Conservation (phyloP, 768 basidiomycete genomes). For the Mycena epipterygia region DNA sequence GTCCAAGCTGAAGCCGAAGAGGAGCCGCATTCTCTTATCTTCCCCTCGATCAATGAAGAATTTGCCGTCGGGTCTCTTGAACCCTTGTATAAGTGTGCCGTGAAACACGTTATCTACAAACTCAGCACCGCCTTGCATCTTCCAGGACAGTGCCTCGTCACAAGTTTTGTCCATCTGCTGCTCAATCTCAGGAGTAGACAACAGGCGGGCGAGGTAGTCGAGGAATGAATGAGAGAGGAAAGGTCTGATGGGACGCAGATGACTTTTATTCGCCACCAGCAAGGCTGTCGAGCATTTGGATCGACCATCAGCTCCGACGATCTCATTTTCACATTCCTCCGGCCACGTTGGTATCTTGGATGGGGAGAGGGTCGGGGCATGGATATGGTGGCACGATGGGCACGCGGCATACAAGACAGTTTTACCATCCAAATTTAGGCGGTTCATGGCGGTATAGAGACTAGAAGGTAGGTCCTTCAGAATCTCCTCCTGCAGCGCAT, state of each 20-base stretch:
- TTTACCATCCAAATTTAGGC: slow-evolving; percentile 23
- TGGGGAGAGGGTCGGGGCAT: slow-evolving; percentile 5
- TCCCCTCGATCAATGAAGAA: slow-evolving; percentile 32
- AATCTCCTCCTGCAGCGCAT: slow-evolving; percentile 20
- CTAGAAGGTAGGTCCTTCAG: slow-evolving; percentile 23
- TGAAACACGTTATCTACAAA: slow-evolving; percentile 5
- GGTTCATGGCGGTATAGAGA: slow-evolving; percentile 6
- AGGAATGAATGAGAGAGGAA: slow-evolving; percentile 34
- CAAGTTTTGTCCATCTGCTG: slow-evolving; percentile 16
- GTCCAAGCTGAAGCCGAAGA: slow-evolving; percentile 41
- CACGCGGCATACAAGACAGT: slow-evolving; percentile 22
- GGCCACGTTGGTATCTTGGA: not conserved
- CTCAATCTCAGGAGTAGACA: slow-evolving; percentile 31
- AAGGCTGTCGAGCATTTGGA: not conserved
- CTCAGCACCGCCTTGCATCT: not conserved
- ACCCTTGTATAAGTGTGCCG: not conserved
- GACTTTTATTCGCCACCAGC: not conserved
- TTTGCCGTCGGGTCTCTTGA: slow-evolving; percentile 11
- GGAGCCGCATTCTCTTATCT: slow-evolving; percentile 24
- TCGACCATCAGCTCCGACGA: not conserved
- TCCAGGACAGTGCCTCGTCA: slow-evolving; percentile 8
- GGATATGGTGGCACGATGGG: slow-evolving; percentile 29
- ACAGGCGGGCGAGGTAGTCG: slow-evolving; percentile 37
- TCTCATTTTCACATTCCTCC: slow-evolving; percentile 5
- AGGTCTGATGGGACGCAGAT: slow-evolving; percentile 32